These are phyloP conservation scores for Kitagawia praeruptora DNA, from an alignment of 129 eudicot species.

Conservation along the genomic window DNA sequence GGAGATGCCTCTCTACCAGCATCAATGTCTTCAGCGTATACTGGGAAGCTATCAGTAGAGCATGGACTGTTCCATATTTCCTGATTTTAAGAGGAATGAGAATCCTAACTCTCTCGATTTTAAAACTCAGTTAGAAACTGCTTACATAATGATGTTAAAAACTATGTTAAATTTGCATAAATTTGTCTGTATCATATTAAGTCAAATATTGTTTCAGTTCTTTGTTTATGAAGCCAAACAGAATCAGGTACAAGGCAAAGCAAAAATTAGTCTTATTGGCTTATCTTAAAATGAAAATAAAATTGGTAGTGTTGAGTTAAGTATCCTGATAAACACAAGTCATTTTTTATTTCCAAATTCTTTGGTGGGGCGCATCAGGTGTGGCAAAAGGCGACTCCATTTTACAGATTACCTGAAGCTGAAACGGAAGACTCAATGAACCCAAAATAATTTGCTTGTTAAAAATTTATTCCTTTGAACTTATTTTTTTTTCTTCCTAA, in stretches of 20 bases:
- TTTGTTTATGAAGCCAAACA: neutral
- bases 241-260: neutral
- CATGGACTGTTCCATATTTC: slow-evolving; percentile 97
- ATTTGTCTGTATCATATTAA: neutral
- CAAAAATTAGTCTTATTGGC: neutral
- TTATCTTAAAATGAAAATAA: neutral
- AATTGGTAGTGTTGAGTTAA: neutral
- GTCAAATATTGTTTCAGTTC: too few species aligned
- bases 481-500: too few species aligned
- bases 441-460: too few species aligned
- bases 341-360: too few species aligned
- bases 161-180: neutral
- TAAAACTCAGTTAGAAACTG: neutral
- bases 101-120: neutral
- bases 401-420: too few species aligned
- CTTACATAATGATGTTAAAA: neutral
- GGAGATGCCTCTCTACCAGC: slow-evolving; percentile 81
- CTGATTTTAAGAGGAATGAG: slow-evolving; percentile 27
- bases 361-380: neutral
- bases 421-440: too few species aligned
- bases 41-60: slow-evolving; percentile 85
- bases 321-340: neutral
- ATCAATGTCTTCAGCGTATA: slow-evolving; percentile 88
- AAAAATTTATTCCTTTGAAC: too few species aligned
- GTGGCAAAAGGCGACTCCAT: neutral